phyloP scores from a whole-genome alignment of 2,329 filamentous ascomycete species.

The Penicillium hordei region DNA sequence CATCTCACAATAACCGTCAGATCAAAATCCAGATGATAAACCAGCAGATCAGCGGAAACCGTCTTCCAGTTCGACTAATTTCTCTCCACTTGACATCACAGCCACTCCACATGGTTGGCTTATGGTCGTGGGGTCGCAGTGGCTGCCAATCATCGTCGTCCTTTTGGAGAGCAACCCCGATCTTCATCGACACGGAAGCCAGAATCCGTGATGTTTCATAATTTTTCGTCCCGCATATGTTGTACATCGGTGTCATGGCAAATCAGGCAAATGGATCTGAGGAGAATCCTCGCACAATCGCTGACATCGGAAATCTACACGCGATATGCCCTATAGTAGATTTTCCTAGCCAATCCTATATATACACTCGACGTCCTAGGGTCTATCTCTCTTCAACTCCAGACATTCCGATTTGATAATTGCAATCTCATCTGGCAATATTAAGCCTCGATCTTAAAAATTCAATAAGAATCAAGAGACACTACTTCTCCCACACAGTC shows the following conservation, averaged over 20 bases:
- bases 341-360: slow-evolving; percentile 13
- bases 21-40: not conserved
- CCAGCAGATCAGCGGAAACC: slow-evolving; percentile 9
- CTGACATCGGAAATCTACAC: slow-evolving; percentile 22
- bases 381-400: not conserved
- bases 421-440: not conserved
- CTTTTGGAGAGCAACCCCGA: slow-evolving; percentile 4
- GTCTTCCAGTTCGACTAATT: slow-evolving; percentile 2
- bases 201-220: slow-evolving; percentile 31
- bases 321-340: slow-evolving; percentile 11
- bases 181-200: slow-evolving; percentile 29
- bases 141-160: slow-evolving; percentile 11
- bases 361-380: slow-evolving; percentile 9
- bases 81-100: slow-evolving; percentile 12
- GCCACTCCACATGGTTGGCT: slow-evolving; percentile 7
- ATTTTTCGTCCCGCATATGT: slow-evolving; percentile 1
- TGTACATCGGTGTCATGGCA: slow-evolving; percentile 9
- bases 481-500: not conserved
- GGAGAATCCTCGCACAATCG: slow-evolving; percentile 1
- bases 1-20: not conserved
- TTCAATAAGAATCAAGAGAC: not conserved
- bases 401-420: not conserved
- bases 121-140: not conserved
- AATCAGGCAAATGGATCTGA: slow-evolving; percentile 17
- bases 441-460: not conserved